Conservation (phyloP, 139 green algal species). For the Asterochloris sp. region DNA sequence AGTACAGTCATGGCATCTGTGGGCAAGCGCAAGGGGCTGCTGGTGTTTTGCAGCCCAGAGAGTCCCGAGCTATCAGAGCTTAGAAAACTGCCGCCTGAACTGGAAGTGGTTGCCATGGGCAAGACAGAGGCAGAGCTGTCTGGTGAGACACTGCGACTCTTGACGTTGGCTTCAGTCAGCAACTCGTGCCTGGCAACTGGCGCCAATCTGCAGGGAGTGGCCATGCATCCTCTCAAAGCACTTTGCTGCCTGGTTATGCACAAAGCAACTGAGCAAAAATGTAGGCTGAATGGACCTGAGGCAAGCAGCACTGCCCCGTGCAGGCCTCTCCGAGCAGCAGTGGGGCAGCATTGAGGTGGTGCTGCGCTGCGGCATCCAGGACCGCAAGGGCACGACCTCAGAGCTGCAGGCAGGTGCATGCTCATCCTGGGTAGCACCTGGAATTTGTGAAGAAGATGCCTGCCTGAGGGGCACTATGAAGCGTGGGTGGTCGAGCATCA, state of each 20-base stretch:
- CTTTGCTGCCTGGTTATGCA: no score
- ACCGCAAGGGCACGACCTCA: constrained; percentile 37
- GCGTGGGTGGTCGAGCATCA: neutral
- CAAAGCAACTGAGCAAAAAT: no score
- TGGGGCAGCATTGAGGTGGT: constrained; percentile 46
- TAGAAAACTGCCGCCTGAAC: constrained; percentile 32
- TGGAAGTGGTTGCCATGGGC: constrained; percentile 32
- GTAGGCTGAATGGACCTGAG: no score
- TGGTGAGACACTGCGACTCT: neutral
- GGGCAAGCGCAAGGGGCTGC: constrained; percentile 9
- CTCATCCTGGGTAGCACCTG: neutral
- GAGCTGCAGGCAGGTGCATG: constrained; percentile 40
- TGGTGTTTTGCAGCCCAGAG: constrained; percentile 40
- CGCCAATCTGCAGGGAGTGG: no score
- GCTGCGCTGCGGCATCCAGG: constrained; percentile 54
- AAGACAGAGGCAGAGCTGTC: constrained; percentile 22
- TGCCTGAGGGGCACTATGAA: neutral
- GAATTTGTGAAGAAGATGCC: neutral
- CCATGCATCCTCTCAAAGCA: neutral
- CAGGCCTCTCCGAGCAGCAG: constrained; percentile 36
- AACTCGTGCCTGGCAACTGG: neutral
- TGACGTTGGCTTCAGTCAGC: neutral
- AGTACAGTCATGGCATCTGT: no score
- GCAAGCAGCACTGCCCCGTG: neutral
- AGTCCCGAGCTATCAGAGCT: constrained; percentile 49